Evolutionary conservation across 2,329 filamentous ascomycete species (phyloP).

Genomic region (Exophiala oligosperma): DNA sequence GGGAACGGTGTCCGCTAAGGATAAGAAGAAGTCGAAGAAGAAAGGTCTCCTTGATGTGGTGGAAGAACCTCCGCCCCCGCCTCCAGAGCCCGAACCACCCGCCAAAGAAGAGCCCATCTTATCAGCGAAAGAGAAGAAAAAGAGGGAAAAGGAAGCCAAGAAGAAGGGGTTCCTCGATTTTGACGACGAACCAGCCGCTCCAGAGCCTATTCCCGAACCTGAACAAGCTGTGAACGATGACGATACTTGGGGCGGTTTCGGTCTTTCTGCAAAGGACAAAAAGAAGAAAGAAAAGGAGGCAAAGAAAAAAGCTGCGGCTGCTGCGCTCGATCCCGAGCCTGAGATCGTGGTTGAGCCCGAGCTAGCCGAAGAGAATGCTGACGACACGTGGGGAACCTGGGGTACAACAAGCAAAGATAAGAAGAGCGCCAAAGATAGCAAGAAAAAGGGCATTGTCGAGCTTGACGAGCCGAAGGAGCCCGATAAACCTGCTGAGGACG

Average conservation of each 20-base stretch:
- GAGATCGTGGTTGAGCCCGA: background rate
- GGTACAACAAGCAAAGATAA: conserved; percentile 45
- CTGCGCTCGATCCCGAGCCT: conserved; percentile 10
- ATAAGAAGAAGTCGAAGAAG: conserved; percentile 36
- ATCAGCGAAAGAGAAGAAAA: conserved; percentile 48
- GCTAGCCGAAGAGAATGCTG: conserved; percentile 35
- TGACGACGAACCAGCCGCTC: conserved; percentile 38
- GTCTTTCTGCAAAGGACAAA: conserved; percentile 46
- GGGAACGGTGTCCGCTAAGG: conserved; percentile 28
- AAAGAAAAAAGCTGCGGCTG: conserved; percentile 42
- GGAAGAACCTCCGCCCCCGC: conserved; percentile 40
- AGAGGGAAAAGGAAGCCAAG: conserved; percentile 47
- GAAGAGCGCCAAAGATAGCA: conserved; percentile 47
- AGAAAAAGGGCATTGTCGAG: conserved; percentile 40
- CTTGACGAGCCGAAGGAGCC: conserved; percentile 17
- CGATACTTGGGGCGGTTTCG: conserved; percentile 47
- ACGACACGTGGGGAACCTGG: conserved; percentile 3
- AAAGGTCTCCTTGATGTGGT: conserved; percentile 53
- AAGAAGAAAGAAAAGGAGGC: conserved; percentile 48
- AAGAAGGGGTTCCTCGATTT: conserved; percentile 31
- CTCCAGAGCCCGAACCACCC: conserved; percentile 38
- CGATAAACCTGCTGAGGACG: conserved; percentile 26
- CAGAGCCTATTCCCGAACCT: conserved; percentile 44
- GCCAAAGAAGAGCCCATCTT: conserved; percentile 44
- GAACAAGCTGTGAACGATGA: conserved; percentile 47